A percentile compares a stretch with the other conserved stretches of the same genome.
These are phyloP conservation scores for Pyronema domesticum DNA, from an alignment of 495 filamentous ascomycete genomes.

Conservation along the genomic window DNA sequence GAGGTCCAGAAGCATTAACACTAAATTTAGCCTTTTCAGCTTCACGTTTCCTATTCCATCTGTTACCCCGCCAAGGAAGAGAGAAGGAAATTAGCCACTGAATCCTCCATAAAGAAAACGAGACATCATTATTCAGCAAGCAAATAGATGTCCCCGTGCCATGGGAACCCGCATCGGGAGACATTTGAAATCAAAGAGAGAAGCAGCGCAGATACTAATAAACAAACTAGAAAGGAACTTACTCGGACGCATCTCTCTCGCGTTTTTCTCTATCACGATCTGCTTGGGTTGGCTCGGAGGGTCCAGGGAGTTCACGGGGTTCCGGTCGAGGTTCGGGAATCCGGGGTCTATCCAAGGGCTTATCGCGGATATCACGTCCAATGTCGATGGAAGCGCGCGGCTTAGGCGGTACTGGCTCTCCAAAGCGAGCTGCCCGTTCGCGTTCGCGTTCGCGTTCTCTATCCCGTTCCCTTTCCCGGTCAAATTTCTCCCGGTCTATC, in stretches of 20 bases:
- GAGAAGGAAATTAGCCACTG: slow-evolving; percentile 25
- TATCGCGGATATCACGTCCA: slow-evolving; percentile 2
- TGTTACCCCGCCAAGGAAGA: slow-evolving; percentile 21
- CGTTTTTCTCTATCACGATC: slow-evolving; percentile 23
- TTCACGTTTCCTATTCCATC: slow-evolving; percentile 26
- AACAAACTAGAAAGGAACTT: slow-evolving; percentile 13
- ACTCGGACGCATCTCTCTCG: slow-evolving; percentile 24
- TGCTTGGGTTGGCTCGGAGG: not conserved
- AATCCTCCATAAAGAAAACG: slow-evolving; percentile 18
- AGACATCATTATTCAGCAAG: slow-evolving; percentile 18
- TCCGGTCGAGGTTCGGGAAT: not conserved
- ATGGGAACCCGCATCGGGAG: too few species aligned
- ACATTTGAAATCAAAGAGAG: slow-evolving; percentile 4
- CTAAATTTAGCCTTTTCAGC: slow-evolving; percentile 26
- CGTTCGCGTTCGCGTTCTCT: slow-evolving; percentile 6
- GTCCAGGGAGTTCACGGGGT: not conserved
- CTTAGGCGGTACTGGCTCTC: not conserved
- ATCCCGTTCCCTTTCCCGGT: slow-evolving; percentile 12
- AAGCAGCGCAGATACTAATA: slow-evolving; percentile 1
- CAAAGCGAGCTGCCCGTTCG: slow-evolving; percentile 1
- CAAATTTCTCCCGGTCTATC: not conserved
- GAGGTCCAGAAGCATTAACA: not conserved
- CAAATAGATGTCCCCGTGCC: not conserved
- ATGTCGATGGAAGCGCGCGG: not conserved
- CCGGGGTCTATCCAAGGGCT: slow-evolving; percentile 2